Conservation (phyloP, 2,329 filamentous ascomycete genomes). For the Cercospora janseana region DNA sequence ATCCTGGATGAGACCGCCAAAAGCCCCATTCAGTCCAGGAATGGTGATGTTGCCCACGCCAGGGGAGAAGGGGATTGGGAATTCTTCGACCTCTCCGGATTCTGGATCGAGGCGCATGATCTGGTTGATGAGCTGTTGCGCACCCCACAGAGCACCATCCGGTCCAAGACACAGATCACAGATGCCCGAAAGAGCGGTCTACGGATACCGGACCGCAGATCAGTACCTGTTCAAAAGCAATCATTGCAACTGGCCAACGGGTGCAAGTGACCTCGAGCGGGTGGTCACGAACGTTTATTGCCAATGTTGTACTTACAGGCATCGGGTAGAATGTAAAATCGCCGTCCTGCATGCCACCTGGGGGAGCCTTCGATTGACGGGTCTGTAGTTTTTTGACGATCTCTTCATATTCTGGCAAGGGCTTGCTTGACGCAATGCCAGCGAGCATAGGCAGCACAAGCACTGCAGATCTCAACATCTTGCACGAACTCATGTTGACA, state of each 20-base stretch:
- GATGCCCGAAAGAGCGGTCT: constrained; percentile 11
- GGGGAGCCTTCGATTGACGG: constrained; percentile 14
- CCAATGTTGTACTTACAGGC: constrained; percentile 6
- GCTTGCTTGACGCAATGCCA: constrained; percentile 13
- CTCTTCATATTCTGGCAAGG: constrained; percentile 13
- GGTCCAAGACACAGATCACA: constrained; percentile 16
- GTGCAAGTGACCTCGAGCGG: too few relatives aligned
- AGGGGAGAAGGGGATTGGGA: constrained; percentile 17
- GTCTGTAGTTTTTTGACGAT: constrained; percentile 10
- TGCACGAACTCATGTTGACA: not conserved
- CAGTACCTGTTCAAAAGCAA: too few relatives aligned
- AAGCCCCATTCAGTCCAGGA: constrained; percentile 13
- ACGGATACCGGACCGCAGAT: constrained; percentile 2
- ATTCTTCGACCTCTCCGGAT: constrained; percentile 14
- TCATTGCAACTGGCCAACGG: too few relatives aligned
- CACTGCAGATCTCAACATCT: constrained; percentile 9
- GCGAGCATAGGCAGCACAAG: constrained; percentile 9
- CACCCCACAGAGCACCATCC: constrained; percentile 18
- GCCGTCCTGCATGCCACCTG: constrained; percentile 12
- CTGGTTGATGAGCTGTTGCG: constrained; percentile 13
- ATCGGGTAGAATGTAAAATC: constrained; percentile 13
- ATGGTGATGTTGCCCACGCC: constrained; percentile 16
- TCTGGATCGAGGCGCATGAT: constrained; percentile 14
- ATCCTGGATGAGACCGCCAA: constrained; percentile 16
- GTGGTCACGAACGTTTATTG: too few relatives aligned